Percentiles rank a stretch among this genome's conserved stretches.
These are phyloP conservation scores for Salvia sclarea DNA, from an alignment of 305 asterid species.

Conservation along the genomic window DNA sequence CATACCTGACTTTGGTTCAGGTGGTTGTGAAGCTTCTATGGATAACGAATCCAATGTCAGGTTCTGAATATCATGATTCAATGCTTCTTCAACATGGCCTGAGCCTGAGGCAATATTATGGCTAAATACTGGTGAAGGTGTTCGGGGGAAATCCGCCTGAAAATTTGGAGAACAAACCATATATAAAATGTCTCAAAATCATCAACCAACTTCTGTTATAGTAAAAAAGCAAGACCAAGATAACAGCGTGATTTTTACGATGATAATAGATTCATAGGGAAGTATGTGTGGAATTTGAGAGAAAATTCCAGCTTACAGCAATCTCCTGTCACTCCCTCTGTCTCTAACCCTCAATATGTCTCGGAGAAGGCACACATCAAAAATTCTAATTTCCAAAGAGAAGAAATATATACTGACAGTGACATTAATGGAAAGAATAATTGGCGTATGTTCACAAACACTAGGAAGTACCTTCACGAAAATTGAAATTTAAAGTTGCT, in stretches of 20 bases:
- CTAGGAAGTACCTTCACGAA: neutral
- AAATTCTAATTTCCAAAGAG: constrained; percentile 12
- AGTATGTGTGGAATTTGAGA: neutral
- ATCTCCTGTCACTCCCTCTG: neutral
- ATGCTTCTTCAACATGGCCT: constrained; percentile 60
- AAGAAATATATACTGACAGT: neutral
- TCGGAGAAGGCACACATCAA: neutral
- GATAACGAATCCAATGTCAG: constrained; percentile 58
- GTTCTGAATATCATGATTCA: constrained; percentile 45
- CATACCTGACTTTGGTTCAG: constrained; percentile 44
- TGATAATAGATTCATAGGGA: too few relatives aligned
- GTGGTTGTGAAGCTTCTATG: constrained; percentile 40
- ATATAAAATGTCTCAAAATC: neutral
- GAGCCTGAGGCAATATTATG: constrained; percentile 55
- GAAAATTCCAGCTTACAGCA: constrained; percentile 13
- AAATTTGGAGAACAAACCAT: constrained; percentile 24
- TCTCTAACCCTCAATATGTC: constrained; percentile 19
- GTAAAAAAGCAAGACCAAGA: neutral
- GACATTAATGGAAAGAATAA: too few relatives aligned
- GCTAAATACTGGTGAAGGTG: constrained; percentile 73
- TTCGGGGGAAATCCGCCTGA: constrained; percentile 77
- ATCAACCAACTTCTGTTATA: neutral
- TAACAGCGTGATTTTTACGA: neutral
- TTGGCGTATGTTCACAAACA: neutral
- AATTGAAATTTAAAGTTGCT: constrained; percentile 2